A percentile compares a stretch with the other conserved stretches of the same genome.
phyloP scores from a whole-genome alignment of 1,284 basidiomycete genomes.

The Ceratobasidium sp. region DNA sequence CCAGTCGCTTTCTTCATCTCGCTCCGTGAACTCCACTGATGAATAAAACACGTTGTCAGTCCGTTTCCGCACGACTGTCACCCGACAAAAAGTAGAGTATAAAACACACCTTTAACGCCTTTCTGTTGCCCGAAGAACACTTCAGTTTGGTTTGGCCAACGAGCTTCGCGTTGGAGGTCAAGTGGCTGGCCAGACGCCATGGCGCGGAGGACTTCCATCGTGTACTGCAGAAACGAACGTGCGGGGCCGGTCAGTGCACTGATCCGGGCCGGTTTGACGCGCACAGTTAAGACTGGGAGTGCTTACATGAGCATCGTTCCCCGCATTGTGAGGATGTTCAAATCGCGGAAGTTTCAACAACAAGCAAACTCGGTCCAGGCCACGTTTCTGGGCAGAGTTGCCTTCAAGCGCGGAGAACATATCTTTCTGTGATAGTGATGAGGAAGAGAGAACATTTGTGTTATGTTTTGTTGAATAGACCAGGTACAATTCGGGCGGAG shows the following conservation, averaged over 20 bases:
- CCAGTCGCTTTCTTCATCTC: conserved; percentile 34
- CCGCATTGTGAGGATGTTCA: conserved; percentile 80
- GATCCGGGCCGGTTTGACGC: background rate
- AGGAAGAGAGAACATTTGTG: background rate
- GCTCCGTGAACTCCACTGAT: conserved; percentile 35
- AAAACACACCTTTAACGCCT: conserved; percentile 23
- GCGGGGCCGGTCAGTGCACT: background rate
- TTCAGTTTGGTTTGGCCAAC: conserved; percentile 74
- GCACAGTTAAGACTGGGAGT: background rate
- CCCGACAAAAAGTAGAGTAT: background rate
- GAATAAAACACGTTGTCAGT: background rate
- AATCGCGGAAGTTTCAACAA: conserved; percentile 69
- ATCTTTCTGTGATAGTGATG: conserved; percentile 54
- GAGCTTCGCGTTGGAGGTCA: conserved; percentile 76
- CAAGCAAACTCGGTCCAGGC: conserved; percentile 70
- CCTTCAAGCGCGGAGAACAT: conserved; percentile 80
- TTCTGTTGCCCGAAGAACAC: conserved; percentile 36
- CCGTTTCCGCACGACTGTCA: background rate
- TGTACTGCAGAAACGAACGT: conserved; percentile 65
- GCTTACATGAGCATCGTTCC: conserved; percentile 84
- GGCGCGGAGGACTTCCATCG: conserved; percentile 69
- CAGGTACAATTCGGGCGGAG: too few relatives aligned
- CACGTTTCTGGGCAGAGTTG: conserved; percentile 62
- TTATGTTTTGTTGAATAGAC: too few relatives aligned
- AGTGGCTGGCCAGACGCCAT: conserved; percentile 80